A percentile compares a stretch with the other conserved stretches of the same genome.
Evolutionary conservation across 495 filamentous ascomycete genomes (phyloP).

Genomic region (Cudoniella acicularis): DNA sequence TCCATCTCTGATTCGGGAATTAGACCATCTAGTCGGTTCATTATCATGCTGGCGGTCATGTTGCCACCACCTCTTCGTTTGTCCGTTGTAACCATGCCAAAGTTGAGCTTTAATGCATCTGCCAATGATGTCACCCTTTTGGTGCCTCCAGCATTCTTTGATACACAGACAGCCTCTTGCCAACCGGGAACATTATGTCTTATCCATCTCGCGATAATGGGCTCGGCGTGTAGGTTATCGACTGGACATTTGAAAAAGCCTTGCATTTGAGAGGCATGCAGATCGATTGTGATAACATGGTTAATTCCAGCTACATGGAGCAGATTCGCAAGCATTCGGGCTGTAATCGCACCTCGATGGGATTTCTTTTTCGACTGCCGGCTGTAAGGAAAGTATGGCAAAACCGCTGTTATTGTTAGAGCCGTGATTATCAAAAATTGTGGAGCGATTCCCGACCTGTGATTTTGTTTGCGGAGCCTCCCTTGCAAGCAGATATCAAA

Average conservation of each 20-base stretch:
- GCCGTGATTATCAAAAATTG: background rate
- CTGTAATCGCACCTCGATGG: slow-evolving; percentile 93
- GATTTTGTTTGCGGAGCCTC: slow-evolving; percentile 94
- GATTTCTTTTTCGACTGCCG: slow-evolving; percentile 99
- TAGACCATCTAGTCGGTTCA: slow-evolving; percentile 36
- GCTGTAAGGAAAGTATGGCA: slow-evolving; percentile 98
- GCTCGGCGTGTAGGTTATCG: slow-evolving; percentile 95
- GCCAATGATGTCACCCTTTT: slow-evolving; percentile 96
- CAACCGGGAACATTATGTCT: slow-evolving; percentile 79
- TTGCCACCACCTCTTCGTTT: slow-evolving; percentile 59
- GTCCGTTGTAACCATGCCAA: slow-evolving; percentile 95
- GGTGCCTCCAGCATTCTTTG: slow-evolving; percentile 95
- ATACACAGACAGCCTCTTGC: slow-evolving; percentile 91
- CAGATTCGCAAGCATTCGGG: slow-evolving; percentile 93
- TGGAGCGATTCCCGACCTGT: slow-evolving; percentile 62
- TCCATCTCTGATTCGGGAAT: slow-evolving; percentile 21
- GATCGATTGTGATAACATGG: slow-evolving; percentile 95
- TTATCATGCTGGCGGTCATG: slow-evolving; percentile 67
- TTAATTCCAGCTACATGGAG: slow-evolving; percentile 89
- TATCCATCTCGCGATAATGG: slow-evolving; percentile 94
- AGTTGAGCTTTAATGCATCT: slow-evolving; percentile 94
- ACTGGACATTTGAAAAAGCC: slow-evolving; percentile 98
- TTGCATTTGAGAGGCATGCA: slow-evolving; percentile 97
- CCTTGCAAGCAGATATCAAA: slow-evolving; percentile 97
- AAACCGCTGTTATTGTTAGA: slow-evolving; percentile 62